phyloP scores from a whole-genome alignment of 768 basidiomycete species.

The Suillus brevipes region DNA sequence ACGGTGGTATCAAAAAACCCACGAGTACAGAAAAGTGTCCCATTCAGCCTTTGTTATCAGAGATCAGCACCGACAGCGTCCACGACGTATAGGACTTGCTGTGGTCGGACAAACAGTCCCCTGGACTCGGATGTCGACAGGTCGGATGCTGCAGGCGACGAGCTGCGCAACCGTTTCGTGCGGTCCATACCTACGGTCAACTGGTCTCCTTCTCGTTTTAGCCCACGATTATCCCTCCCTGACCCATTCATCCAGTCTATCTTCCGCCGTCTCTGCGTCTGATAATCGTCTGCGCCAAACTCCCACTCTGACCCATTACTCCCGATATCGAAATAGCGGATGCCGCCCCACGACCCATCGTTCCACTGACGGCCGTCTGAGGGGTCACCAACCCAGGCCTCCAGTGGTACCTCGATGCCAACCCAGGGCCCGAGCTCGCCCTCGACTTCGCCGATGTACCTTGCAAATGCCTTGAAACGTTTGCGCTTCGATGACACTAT shows the following conservation, averaged over 20 bases:
- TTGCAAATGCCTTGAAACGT: constrained; percentile 82
- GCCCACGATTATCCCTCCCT: constrained; percentile 29
- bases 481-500: constrained; percentile 83
- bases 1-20: background rate
- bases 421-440: constrained; percentile 88
- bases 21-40: constrained; percentile 1
- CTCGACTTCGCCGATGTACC: constrained; percentile 85
- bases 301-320: constrained; percentile 61
- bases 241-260: constrained; percentile 33
- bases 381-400: constrained; percentile 48
- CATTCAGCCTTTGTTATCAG: constrained; percentile 29
- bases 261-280: constrained; percentile 47
- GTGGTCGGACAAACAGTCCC: constrained; percentile 81
- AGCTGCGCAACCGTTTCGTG: constrained; percentile 63
- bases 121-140: constrained; percentile 61
- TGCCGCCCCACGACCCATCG: constrained; percentile 80
- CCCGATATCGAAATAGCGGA: constrained; percentile 82
- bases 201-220: constrained; percentile 62
- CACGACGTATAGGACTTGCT: constrained; percentile 85
- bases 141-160: constrained; percentile 64
- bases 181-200: constrained; percentile 39
- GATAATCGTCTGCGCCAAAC: constrained; percentile 51
- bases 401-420: constrained; percentile 83
- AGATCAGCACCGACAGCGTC: constrained; percentile 74
- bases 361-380: constrained; percentile 77